These are phyloP conservation scores for Nicotiana tomentosiformis DNA, from an alignment of 257 asterid species.

Conservation along the genomic window DNA sequence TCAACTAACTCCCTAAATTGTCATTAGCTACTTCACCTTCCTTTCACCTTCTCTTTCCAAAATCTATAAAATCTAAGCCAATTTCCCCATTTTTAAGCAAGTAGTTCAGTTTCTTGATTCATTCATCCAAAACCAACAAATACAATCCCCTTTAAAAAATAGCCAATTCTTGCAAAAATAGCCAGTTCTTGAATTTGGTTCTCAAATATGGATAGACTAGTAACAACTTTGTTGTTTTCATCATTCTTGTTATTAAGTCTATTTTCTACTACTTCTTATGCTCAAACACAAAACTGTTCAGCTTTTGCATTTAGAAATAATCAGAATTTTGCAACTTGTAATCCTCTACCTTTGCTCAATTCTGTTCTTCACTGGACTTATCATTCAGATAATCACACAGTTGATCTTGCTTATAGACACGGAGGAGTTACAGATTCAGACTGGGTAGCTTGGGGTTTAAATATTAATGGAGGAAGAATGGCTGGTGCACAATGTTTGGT, in stretches of 20 bases:
- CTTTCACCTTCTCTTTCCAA: not conserved
- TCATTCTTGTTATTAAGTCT: slow-evolving; percentile 14
- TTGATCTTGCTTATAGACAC: slow-evolving; percentile 65
- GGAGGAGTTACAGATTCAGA: slow-evolving; percentile 23
- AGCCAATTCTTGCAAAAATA: not conserved
- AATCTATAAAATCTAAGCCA: not conserved
- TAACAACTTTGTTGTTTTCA: slow-evolving; percentile 13
- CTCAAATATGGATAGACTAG: slow-evolving; percentile 22
- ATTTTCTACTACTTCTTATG: slow-evolving; percentile 5
- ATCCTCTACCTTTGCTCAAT: slow-evolving; percentile 39
- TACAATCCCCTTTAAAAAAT: not conserved
- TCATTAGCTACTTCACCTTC: not conserved
- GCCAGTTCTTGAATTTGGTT: not conserved
- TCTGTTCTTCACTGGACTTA: slow-evolving; percentile 68
- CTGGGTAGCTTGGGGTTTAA: slow-evolving; percentile 72
- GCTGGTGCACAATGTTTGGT: slow-evolving; percentile 53
- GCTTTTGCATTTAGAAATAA: slow-evolving; percentile 24
- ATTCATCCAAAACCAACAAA: not conserved
- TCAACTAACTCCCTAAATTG: slow-evolving; percentile 7
- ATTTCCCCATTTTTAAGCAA: not conserved
- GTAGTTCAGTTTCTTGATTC: not conserved
- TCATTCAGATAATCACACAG: slow-evolving; percentile 36
- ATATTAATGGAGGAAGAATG: slow-evolving; percentile 38
- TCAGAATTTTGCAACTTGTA: slow-evolving; percentile 25
- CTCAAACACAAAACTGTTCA: slow-evolving; percentile 30